phyloP scores from a whole-genome alignment of 2,329 filamentous ascomycete genomes.

The Neoascochyta sp. region DNA sequence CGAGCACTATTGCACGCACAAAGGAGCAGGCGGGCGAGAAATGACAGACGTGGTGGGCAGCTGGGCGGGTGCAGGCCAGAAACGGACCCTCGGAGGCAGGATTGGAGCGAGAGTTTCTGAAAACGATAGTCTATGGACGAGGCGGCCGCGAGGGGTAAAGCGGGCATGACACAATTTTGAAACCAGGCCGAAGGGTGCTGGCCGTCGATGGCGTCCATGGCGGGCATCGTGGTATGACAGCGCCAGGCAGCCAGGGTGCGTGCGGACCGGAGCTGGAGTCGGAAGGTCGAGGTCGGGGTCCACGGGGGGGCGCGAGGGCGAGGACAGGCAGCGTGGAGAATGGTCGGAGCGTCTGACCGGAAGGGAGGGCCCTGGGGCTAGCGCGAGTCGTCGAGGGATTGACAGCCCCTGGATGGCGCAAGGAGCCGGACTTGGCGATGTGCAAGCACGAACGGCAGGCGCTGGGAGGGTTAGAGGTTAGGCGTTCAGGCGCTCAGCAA shows the following conservation, averaged over 20 bases:
- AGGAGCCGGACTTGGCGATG: conserved; percentile 17
- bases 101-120: conserved; percentile 13
- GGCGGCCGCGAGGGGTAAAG: conserved; percentile 9
- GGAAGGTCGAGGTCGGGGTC: conserved; percentile 1
- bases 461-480: no score
- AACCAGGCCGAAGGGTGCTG: conserved; percentile 20
- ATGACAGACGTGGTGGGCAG: conserved; percentile 9
- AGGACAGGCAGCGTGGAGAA: conserved; percentile 5
- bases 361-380: conserved; percentile 13
- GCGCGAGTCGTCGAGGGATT: conserved; percentile 29
- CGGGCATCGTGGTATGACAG: conserved; percentile 26
- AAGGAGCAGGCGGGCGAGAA: no score
- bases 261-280: conserved; percentile 8
- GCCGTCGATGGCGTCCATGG: conserved; percentile 29
- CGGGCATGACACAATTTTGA: conserved; percentile 13
- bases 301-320: conserved; percentile 2
- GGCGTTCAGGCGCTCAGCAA: conserved; percentile 10
- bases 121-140: conserved; percentile 12
- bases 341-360: conserved; percentile 5
- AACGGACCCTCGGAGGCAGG: no score
- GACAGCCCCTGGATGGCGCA: conserved; percentile 30
- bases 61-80: conserved; percentile 4
- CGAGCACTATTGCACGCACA: no score
- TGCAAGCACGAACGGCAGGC: conserved; percentile 16
- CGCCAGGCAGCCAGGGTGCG: conserved; percentile 12